phyloP scores from a whole-genome alignment of 2,329 filamentous ascomycete species.

The Thelonectria blattea region DNA sequence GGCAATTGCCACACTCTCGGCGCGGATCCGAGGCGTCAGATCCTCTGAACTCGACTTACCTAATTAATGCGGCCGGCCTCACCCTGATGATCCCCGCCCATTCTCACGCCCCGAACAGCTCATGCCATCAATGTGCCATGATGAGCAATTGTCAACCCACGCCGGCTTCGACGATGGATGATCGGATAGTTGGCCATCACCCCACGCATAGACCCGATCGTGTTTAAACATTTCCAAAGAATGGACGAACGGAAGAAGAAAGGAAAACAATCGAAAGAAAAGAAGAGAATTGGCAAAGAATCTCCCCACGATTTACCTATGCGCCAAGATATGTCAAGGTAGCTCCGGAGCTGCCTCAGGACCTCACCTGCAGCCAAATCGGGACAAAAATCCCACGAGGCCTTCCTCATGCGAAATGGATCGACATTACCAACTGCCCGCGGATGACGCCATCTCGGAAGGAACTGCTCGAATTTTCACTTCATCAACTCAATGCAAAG shows the following conservation, averaged over 20 bases:
- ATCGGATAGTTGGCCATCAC: too few species aligned
- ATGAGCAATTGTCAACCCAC: background rate
- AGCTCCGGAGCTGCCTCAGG: too few species aligned
- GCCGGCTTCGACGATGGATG: background rate
- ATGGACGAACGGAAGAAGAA: too few species aligned
- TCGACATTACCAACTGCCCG: background rate
- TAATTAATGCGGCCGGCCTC: background rate
- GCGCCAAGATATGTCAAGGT: background rate
- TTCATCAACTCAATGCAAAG: background rate
- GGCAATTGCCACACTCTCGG: background rate
- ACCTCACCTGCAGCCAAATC: background rate
- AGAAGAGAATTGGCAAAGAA: background rate
- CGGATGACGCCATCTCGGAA: background rate
- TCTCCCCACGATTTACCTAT: background rate
- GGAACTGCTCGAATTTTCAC: background rate
- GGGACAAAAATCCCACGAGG: background rate
- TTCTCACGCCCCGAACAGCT: background rate
- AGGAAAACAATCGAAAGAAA: background rate
- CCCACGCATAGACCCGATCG: too few species aligned
- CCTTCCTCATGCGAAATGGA: background rate
- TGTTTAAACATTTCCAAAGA: too few species aligned
- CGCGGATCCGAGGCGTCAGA: background rate
- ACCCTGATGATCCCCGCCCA: background rate
- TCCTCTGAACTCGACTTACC: background rate
- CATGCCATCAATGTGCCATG: background rate